Conservation (phyloP, 2,329 filamentous ascomycete species). For the Fusarium buxicola region DNA sequence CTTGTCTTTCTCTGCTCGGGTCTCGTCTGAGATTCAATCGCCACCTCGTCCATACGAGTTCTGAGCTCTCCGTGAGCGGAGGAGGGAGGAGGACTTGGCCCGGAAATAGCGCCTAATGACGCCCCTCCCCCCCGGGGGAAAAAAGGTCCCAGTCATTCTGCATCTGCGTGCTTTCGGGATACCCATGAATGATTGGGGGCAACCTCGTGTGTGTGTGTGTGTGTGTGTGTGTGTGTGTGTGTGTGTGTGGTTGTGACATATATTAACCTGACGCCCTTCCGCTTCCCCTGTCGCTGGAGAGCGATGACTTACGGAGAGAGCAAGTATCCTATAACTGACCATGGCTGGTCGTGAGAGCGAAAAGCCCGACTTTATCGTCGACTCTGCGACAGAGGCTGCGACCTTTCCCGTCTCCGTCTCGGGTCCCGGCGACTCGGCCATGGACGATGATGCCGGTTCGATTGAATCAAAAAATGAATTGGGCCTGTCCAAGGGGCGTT, state of each 20-base stretch:
- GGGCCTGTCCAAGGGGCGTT: constrained; percentile 61
- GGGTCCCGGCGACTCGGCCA: constrained; percentile 1
- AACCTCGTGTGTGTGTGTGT: constrained; percentile 15
- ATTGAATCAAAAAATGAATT: constrained; percentile 45
- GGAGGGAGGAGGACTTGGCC: too few relatives aligned
- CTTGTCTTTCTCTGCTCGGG: too few relatives aligned
- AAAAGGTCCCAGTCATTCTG: not conserved
- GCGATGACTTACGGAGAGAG: constrained; percentile 5
- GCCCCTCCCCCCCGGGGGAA: too few relatives aligned
- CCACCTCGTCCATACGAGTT: too few relatives aligned
- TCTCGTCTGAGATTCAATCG: too few relatives aligned
- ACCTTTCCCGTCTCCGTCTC: constrained; percentile 9
- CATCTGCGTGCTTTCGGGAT: not conserved
- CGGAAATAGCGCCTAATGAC: too few relatives aligned
- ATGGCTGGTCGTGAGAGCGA: constrained; percentile 26
- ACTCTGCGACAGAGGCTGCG: constrained; percentile 8
- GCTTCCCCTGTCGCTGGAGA: not conserved
- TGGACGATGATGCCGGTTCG: constrained; percentile 4
- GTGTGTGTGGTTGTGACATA: constrained; percentile 15
- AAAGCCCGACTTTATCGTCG: constrained; percentile 20
- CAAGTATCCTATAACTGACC: too few relatives aligned
- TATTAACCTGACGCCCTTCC: constrained; percentile 30
- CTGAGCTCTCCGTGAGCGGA: too few relatives aligned
- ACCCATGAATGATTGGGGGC: constrained; percentile 21
- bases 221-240: constrained; percentile 2